Percentiles rank a stretch among this genome's conserved stretches.
These are phyloP conservation scores for Combretum micranthum DNA, from an alignment of 345 rosid genomes.

Conservation along the genomic window DNA sequence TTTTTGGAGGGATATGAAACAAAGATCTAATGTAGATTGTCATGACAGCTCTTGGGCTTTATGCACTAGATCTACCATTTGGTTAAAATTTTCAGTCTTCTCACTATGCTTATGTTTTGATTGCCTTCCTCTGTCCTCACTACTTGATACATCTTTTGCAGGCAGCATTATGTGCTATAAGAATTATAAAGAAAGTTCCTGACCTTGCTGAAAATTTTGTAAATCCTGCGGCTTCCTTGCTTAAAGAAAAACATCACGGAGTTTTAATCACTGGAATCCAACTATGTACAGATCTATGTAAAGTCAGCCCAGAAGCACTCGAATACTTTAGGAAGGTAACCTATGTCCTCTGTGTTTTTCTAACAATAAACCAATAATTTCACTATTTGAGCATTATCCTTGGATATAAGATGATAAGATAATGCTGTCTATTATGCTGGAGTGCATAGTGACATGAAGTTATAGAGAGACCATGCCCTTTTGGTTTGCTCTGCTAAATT, in stretches of 20 bases:
- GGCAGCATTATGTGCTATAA: constrained; percentile 96
- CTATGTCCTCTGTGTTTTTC: too few species aligned
- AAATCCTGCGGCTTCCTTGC: constrained; percentile 76
- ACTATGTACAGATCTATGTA: constrained; percentile 87
- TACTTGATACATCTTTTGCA: constrained; percentile 25
- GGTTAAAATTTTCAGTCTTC: too few species aligned
- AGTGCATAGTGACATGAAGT: background rate
- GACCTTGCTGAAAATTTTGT: constrained; percentile 96
- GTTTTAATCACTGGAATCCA: constrained; percentile 92
- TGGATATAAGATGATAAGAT: too few species aligned
- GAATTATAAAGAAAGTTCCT: constrained; percentile 95
- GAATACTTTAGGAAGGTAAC: constrained; percentile 82
- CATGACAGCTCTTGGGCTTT: too few species aligned
- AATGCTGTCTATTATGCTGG: background rate
- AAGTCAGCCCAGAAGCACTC: constrained; percentile 77
- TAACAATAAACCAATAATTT: too few species aligned
- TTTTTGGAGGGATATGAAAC: too few species aligned
- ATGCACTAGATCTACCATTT: too few species aligned
- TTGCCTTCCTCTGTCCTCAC: constrained; percentile 7
- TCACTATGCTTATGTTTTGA: background rate
- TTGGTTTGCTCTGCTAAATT: too few species aligned
- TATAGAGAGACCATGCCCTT: too few species aligned
- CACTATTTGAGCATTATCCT: too few species aligned
- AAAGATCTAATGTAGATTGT: too few species aligned
- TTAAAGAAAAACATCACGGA: constrained; percentile 99